A percentile compares a stretch with the other conserved stretches of the same genome.
Evolutionary conservation across 768 basidiomycete species (phyloP).

Genomic region (Trametes villosa): DNA sequence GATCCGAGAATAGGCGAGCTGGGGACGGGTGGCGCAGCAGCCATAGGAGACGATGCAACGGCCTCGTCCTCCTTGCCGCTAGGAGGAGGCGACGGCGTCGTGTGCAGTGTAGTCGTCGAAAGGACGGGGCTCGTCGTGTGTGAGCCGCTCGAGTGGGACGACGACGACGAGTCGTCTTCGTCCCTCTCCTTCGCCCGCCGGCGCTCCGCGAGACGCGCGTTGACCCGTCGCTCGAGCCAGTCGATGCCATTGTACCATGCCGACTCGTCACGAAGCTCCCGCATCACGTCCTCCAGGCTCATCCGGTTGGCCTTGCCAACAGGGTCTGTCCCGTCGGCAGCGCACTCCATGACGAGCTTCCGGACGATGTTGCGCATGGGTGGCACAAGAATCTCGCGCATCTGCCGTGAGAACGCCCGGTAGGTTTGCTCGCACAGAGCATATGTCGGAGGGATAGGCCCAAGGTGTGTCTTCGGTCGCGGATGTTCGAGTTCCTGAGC

Average conservation of each 20-base stretch:
- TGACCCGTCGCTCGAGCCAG: conserved; percentile 58
- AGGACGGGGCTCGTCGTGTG: conserved; percentile 74
- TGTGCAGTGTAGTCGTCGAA: conserved; percentile 73
- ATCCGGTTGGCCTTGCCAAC: conserved; percentile 58
- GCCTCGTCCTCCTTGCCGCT: conserved; percentile 40
- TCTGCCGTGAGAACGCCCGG: conserved; percentile 58
- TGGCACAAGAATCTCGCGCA: conserved; percentile 63
- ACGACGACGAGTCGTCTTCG: conserved; percentile 55
- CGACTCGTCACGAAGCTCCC: conserved; percentile 57
- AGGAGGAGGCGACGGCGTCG: conserved; percentile 79
- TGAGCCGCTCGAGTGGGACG: conserved; percentile 55
- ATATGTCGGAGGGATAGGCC: conserved; percentile 62
- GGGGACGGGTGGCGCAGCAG: conserved; percentile 37
- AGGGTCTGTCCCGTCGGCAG: conserved; percentile 53
- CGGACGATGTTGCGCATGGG: conserved; percentile 73
- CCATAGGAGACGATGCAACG: conserved; percentile 28
- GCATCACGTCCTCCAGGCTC: conserved; percentile 63
- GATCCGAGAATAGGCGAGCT: conserved; percentile 66
- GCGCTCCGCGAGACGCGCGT: conserved; percentile 34
- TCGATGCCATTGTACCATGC: conserved; percentile 78
- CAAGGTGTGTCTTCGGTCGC: conserved; percentile 47
- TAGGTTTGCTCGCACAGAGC: conserved; percentile 68
- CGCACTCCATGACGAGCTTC: conserved; percentile 65
- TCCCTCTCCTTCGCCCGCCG: conserved; percentile 34
- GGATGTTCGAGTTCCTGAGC: conserved; percentile 51